Conservation (phyloP, 371 early-diverging fungal genomes). For the Mucor plumbeus region DNA sequence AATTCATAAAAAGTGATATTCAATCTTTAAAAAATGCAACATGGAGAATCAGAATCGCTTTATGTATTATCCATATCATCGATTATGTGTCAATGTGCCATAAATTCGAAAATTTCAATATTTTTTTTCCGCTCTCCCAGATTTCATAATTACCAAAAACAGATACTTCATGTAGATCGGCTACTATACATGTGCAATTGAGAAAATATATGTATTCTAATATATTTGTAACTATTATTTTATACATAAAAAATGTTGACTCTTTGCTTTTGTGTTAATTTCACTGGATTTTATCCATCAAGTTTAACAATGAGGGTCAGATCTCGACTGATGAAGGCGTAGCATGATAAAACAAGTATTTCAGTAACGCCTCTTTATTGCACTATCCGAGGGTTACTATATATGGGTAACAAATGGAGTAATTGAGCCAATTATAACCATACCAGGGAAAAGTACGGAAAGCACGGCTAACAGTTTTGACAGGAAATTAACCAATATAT, state of each 20-base stretch:
- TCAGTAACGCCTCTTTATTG: too few species aligned
- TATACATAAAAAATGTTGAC: too few species aligned
- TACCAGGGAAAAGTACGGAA: conserved; percentile 18
- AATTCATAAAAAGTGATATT: too few species aligned
- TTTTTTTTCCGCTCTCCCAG: background rate
- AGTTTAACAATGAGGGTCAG: background rate
- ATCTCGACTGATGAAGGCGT: background rate
- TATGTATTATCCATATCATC: background rate
- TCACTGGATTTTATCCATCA: background rate
- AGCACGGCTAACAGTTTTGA: conserved; percentile 26
- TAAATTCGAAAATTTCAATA: background rate
- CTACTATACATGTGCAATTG: too few species aligned
- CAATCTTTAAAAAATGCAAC: too few species aligned
- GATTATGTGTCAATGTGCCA: background rate
- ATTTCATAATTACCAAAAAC: background rate
- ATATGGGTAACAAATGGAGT: background rate
- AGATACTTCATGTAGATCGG: background rate
- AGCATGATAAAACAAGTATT: background rate
- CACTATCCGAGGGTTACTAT: conserved; percentile 17
- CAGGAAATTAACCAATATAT: background rate
- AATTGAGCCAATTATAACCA: conserved; percentile 9
- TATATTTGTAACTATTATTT: too few species aligned
- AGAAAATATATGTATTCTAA: too few species aligned
- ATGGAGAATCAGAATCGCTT: background rate
- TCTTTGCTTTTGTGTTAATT: too few species aligned